phyloP scores from a whole-genome alignment of 139 green algal genomes.

The Zygnema cylindricum region DNA sequence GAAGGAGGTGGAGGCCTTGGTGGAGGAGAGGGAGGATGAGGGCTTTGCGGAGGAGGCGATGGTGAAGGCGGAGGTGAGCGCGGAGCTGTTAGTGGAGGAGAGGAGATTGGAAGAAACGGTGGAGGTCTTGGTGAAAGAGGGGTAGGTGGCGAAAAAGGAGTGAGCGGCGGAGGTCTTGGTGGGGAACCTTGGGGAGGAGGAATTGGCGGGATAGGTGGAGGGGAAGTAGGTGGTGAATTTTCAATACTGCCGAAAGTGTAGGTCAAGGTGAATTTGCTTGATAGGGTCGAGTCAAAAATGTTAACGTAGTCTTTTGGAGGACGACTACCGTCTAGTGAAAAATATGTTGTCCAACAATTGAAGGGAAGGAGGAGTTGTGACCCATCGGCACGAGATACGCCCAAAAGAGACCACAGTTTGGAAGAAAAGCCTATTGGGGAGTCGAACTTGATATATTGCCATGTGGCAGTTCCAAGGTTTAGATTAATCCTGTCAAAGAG shows the following conservation, averaged over 20 bases:
- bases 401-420: not conserved
- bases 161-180: not conserved
- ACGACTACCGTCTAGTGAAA: not conserved
- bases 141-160: not conserved
- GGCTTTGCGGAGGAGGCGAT: not conserved
- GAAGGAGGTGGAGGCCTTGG: not conserved
- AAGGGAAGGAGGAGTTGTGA: not conserved
- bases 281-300: not conserved
- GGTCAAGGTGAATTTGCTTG: not conserved
- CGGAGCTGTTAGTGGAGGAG: not conserved
- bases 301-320: not conserved
- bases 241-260: not conserved
- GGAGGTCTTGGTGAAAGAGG: not conserved
- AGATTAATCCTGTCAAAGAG: not conserved
- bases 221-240: not conserved
- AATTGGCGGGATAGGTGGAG: not conserved
- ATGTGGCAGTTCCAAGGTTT: not conserved
- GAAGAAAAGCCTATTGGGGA: not conserved
- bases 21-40: not conserved
- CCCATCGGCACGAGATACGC: not conserved
- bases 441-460: not conserved
- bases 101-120: not conserved
- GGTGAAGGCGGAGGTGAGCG: not conserved
- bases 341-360: not conserved
- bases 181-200: not conserved